A percentile compares a stretch with the other conserved stretches of the same genome.
phyloP scores from a whole-genome alignment of 2,329 filamentous ascomycete species.

The Emmonsia crescens region DNA sequence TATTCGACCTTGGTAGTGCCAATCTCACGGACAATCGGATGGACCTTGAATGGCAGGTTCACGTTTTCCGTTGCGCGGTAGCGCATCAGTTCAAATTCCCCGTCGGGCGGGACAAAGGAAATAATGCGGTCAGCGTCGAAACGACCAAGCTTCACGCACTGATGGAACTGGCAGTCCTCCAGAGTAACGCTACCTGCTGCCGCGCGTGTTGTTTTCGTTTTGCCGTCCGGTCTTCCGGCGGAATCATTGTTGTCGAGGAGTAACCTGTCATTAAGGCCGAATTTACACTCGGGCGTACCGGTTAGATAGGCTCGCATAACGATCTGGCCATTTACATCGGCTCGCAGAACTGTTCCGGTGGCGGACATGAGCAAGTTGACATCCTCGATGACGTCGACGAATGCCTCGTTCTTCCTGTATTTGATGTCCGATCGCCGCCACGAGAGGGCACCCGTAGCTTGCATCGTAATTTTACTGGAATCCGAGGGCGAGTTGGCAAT shows the following conservation, averaged over 20 bases:
- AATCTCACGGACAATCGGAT: conserved; percentile 95
- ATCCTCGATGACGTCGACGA: conserved; percentile 98
- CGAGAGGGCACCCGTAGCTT: conserved; percentile 90
- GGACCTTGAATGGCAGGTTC: conserved; percentile 96
- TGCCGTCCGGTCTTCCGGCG: conserved; percentile 33
- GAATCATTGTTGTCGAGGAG: conserved; percentile 71
- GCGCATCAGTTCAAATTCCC: conserved; percentile 97
- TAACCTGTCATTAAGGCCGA: conserved; percentile 89
- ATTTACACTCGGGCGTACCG: conserved; percentile 97
- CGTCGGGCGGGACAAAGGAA: conserved; percentile 90
- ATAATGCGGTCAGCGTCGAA: conserved; percentile 97
- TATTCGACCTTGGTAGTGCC: conserved; percentile 98
- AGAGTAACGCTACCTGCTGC: conserved; percentile 91
- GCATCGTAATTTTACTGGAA: conserved; percentile 97
- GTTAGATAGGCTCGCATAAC: conserved; percentile 97
- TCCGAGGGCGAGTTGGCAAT: conserved; percentile 60
- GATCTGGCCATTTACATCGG: conserved; percentile 94
- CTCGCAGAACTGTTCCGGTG: conserved; percentile 83
- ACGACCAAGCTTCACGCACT: conserved; percentile 94
- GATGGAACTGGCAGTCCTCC: conserved; percentile 97
- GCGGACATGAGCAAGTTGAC: conserved; percentile 99
- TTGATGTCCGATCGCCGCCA: conserved; percentile 97
- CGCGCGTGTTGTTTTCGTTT: conserved; percentile 85
- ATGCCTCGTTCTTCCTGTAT: conserved; percentile 98
- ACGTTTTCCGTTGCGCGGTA: conserved; percentile 98